Evolutionary conservation across 139 green algal genomes (phyloP).

Genomic region (Diplosphaera chodatii): DNA sequence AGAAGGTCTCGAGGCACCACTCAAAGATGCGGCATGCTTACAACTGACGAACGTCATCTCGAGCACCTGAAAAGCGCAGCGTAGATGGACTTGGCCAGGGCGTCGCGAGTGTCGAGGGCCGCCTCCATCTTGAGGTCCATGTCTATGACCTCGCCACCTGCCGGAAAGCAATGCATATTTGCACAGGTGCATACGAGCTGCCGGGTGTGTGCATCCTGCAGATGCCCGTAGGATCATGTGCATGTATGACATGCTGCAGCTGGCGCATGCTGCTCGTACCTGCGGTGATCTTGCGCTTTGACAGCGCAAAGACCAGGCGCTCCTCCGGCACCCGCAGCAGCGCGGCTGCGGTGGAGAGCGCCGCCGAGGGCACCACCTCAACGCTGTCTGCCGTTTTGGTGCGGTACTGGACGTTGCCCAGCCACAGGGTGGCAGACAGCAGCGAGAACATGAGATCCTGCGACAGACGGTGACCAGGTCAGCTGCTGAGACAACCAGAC

Average conservation of each 20-base stretch:
- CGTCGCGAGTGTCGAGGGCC: slow-evolving; percentile 54
- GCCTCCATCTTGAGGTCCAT: slow-evolving; percentile 49
- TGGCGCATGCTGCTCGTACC: no score
- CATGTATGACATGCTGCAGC: no score
- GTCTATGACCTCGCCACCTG: slow-evolving; percentile 53
- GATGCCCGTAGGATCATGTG: no score
- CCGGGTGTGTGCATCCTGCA: no score
- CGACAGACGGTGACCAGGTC: no score
- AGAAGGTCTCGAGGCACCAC: no score
- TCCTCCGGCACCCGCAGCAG: slow-evolving; percentile 41
- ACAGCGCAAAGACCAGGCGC: slow-evolving; percentile 41
- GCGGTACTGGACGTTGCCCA: slow-evolving; percentile 80
- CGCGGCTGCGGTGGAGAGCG: slow-evolving; percentile 21
- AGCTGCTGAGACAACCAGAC: no score
- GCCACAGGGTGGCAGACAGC: slow-evolving; percentile 73
- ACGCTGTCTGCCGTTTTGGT: slow-evolving; percentile 26
- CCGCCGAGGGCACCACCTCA: slow-evolving; percentile 10
- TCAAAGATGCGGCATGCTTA: no score
- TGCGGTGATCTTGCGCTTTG: slow-evolving; percentile 39
- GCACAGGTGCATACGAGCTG: no score
- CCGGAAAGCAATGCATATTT: no score
- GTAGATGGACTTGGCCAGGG: slow-evolving; percentile 78
- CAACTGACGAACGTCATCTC: no score
- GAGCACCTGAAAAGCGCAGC: slow-evolving; percentile 63
- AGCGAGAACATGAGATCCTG: slow-evolving; percentile 54